A percentile compares a stretch with the other conserved stretches of the same genome.
Evolutionary conservation across 192 early-diverging fungal genomes (phyloP).

Genomic region (Gaertneriomyces semiglobifer): DNA sequence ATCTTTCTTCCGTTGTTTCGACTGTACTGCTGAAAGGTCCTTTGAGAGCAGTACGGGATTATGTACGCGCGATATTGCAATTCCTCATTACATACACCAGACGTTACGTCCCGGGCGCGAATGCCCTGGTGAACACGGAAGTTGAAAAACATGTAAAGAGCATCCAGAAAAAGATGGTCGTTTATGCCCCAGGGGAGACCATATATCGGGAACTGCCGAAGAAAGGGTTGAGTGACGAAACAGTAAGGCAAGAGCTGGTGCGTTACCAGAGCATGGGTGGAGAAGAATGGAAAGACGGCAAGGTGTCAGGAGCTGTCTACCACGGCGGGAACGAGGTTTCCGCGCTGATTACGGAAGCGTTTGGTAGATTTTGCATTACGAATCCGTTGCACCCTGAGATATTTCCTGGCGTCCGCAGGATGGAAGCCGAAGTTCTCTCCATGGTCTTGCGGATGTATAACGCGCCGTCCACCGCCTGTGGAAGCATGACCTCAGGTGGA

Average conservation of each 20-base stretch:
- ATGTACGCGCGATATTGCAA: constrained; percentile 40
- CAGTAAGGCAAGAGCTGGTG: constrained; percentile 43
- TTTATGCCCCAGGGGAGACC: constrained; percentile 57
- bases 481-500: constrained; percentile 89
- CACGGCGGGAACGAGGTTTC: constrained; percentile 86
- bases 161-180: constrained; percentile 76
- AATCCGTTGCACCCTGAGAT: constrained; percentile 95
- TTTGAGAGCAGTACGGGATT: constrained; percentile 44
- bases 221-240: constrained; percentile 57
- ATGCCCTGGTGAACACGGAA: constrained; percentile 67
- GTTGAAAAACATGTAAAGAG: constrained; percentile 72
- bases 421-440: constrained; percentile 91
- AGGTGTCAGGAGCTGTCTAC: constrained; percentile 87
- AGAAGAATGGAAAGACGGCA: constrained; percentile 80
- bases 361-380: constrained; percentile 71
- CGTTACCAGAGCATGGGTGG: constrained; percentile 59
- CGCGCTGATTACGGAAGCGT: constrained; percentile 71
- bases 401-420: constrained; percentile 89
- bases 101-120: constrained; percentile 44
- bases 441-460: constrained; percentile 91
- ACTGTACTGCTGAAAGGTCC: constrained; percentile 54
- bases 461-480: constrained; percentile 67
- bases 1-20: constrained; percentile 39
- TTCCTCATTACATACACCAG: constrained; percentile 33
- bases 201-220: constrained; percentile 66